Evolutionary conservation across 495 filamentous ascomycete species (phyloP).

Genomic region (Penicillium paradoxum): DNA sequence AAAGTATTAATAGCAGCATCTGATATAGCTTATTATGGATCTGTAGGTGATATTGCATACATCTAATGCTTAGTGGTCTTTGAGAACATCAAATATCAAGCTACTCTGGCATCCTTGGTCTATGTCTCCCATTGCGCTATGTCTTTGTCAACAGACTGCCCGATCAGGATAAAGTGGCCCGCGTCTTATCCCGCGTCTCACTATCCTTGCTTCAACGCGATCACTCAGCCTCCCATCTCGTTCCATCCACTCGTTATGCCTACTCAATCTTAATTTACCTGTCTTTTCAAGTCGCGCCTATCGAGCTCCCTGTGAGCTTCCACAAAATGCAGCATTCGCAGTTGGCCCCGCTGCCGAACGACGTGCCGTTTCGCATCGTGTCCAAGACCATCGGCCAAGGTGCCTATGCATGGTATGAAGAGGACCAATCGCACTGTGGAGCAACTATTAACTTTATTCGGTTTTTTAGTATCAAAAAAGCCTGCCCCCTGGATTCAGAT

Average conservation of each 20-base stretch:
- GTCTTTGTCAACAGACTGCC: slow-evolving; percentile 37
- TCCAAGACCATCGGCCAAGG: slow-evolving; percentile 94
- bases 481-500: slow-evolving; percentile 60
- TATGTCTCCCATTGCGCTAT: neutral
- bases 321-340: slow-evolving; percentile 67
- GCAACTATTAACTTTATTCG: slow-evolving; percentile 4
- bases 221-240: neutral
- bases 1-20: neutral
- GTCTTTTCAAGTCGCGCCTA: neutral
- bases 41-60: neutral
- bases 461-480: slow-evolving; percentile 80
- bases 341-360: slow-evolving; percentile 74
- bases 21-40: neutral
- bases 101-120: neutral
- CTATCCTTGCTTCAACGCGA: slow-evolving; percentile 11
- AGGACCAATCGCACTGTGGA: neutral
- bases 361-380: slow-evolving; percentile 90
- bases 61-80: neutral
- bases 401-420: slow-evolving; percentile 88
- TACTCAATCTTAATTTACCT: slow-evolving; percentile 6
- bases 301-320: neutral
- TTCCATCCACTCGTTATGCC: slow-evolving; percentile 6
- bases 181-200: slow-evolving; percentile 24
- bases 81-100: neutral
- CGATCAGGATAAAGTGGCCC: slow-evolving; percentile 46